These are phyloP conservation scores for Citrus glauca DNA, from an alignment of 345 rosid genomes.

Conservation along the genomic window DNA sequence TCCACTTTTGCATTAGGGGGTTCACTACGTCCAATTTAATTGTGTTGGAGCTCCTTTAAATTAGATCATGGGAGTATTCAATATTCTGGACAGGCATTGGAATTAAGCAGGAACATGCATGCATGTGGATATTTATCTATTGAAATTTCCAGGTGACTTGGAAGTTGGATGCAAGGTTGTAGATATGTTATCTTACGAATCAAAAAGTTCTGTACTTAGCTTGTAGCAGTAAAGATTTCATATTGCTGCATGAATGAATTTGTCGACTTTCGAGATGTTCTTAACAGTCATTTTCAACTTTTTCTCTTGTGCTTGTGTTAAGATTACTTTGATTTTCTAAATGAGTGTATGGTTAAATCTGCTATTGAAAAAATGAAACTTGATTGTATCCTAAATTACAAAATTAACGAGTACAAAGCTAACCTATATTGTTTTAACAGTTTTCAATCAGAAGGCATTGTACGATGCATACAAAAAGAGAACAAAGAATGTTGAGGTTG, in stretches of 20 bases:
- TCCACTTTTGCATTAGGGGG: not conserved
- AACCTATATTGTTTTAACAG: slow-evolving; percentile 32
- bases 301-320: not conserved
- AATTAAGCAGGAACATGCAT: not conserved
- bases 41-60: not conserved
- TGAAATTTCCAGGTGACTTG: not conserved
- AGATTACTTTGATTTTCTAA: not conserved
- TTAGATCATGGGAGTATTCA: not conserved
- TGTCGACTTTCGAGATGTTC: not conserved
- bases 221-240: not conserved
- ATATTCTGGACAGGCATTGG: not conserved
- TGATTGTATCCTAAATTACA: not conserved
- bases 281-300: not conserved
- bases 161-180: not conserved
- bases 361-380: not conserved
- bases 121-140: not conserved
- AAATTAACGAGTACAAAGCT: slow-evolving; percentile 8
- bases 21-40: not conserved
- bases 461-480: slow-evolving; percentile 89
- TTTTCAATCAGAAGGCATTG: slow-evolving; percentile 83
- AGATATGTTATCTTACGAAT: not conserved
- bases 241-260: not conserved
- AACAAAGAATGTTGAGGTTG: slow-evolving; percentile 67
- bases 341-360: not conserved
- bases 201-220: not conserved